phyloP scores from a whole-genome alignment of 208 protist species.

The Lotmaria passim region DNA sequence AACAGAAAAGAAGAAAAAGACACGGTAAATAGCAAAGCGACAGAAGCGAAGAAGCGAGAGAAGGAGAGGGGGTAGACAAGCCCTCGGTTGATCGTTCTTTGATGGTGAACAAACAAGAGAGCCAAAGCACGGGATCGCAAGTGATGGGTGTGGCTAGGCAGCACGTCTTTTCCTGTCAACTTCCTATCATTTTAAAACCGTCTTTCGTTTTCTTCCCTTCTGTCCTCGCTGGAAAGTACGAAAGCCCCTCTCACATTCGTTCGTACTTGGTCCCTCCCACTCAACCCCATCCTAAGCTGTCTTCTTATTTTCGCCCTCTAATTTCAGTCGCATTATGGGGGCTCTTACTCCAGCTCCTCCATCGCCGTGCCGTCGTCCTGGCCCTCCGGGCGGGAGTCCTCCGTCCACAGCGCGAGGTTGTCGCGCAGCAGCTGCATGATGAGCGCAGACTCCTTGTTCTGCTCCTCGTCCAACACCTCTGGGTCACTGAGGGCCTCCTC shows the following conservation, averaged over 20 bases:
- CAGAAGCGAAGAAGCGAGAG: neutral
- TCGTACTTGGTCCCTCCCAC: slow-evolving; percentile 2
- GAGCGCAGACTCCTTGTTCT: slow-evolving; percentile 99
- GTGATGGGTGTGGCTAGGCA: too few relatives aligned
- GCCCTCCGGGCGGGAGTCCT: slow-evolving; percentile 85
- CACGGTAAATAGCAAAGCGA: neutral
- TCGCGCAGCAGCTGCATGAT: slow-evolving; percentile 99
- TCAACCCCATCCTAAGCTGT: too few relatives aligned
- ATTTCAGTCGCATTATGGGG: too few relatives aligned
- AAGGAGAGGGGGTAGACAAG: neutral
- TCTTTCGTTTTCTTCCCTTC: slow-evolving; percentile 7
- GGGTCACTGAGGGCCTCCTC: slow-evolving; percentile 97
- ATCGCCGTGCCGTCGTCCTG: slow-evolving; percentile 85
- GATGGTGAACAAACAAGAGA: too few relatives aligned
- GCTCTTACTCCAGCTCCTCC: slow-evolving; percentile 86
- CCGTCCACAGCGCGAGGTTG: slow-evolving; percentile 99
- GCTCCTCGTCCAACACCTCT: slow-evolving; percentile 97
- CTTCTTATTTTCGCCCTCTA: too few relatives aligned
- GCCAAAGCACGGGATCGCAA: too few relatives aligned
- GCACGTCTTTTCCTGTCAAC: too few relatives aligned
- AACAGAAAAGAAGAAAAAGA: slow-evolving; percentile 14
- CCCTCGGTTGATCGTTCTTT: too few relatives aligned
- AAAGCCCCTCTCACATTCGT: slow-evolving; percentile 15
- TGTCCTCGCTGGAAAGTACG: neutral
- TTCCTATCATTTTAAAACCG: too few relatives aligned